phyloP scores from a whole-genome alignment of 768 basidiomycete genomes.

The Phlebiopsis gigantea region DNA sequence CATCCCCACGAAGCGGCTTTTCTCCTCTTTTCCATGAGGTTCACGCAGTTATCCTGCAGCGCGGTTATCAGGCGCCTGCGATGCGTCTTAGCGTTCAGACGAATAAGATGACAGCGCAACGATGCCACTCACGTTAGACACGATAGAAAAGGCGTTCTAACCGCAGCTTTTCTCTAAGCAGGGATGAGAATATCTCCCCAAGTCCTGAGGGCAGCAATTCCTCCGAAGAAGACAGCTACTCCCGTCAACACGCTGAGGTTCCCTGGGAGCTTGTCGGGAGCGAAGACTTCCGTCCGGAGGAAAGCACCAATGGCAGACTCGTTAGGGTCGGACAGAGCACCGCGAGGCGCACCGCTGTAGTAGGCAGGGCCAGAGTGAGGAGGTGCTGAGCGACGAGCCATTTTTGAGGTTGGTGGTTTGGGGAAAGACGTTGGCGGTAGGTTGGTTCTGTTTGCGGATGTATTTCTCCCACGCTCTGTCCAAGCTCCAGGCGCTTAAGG shows the following conservation, averaged over 20 bases:
- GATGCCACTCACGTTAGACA: not conserved
- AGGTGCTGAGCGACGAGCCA: constrained; percentile 69
- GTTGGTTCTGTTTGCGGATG: not conserved
- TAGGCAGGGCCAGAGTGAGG: constrained; percentile 49
- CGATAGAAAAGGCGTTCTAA: not conserved
- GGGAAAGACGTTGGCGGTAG: constrained; percentile 3
- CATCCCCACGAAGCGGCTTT: too few species aligned
- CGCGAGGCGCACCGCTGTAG: constrained; percentile 40
- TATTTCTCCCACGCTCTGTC: not conserved
- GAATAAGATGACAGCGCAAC: not conserved
- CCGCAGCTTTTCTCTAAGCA: not conserved
- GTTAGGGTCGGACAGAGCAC: constrained; percentile 46
- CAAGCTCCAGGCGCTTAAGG: not conserved
- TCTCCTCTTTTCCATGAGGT: too few species aligned
- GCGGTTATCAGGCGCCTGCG: not conserved
- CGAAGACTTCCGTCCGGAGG: constrained; percentile 57
- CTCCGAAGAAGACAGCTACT: constrained; percentile 61
- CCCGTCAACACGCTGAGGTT: constrained; percentile 69
- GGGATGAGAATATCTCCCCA: constrained; percentile 80
- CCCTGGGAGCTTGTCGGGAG: constrained; percentile 70
- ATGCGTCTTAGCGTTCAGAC: not conserved
- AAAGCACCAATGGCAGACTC: constrained; percentile 56
- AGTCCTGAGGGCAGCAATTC: constrained; percentile 63
- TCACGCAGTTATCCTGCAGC: not conserved
- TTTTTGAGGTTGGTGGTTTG: constrained; percentile 24